Base-by-base conservation (phyloP, 208 protist genomes). In the Leishmania arabica region DNA sequence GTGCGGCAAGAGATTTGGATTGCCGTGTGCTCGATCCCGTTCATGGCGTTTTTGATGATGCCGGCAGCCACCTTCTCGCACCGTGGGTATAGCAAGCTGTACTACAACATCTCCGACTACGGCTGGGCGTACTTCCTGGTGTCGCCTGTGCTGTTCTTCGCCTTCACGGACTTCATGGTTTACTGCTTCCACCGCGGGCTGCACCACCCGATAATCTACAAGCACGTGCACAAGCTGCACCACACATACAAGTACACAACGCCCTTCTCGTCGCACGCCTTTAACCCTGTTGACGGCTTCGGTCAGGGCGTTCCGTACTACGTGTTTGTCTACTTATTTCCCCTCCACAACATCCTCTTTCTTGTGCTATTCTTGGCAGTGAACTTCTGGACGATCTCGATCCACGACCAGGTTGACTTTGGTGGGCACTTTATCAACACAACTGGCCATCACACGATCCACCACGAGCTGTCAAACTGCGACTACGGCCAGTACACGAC, bases 401-500 rank as follows among this genome's bases (percentile, higher is more conserved):
- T 99, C 83, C 97, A 99, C 87, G 97, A 97, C 73, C 94, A 96
- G 85, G 92, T 97, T 62, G 91, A 95, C 85, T 96, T 97, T 87
- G 92, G 94, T 31, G 90, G 90, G 8, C 84, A 90, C 83, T 90
- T 94, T 78, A n/a, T 96, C 45, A 91, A 94, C 85, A 93, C 90
- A 1, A 94, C 93, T 37, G 95, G 92, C 45, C 95, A 98, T 86
- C 97, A 99, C 90, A 98, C 95, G 9, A 95, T 98, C 71, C 97
- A 99, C 86, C 97, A 98, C 83, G 91, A 95, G 77, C 68, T 93
- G 76, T 99, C 98, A 86, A 95, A 94, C 86, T 98, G 95, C 90
- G 97, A 98, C 90, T 98, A 98, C 84, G 97, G 96, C 45, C 96
- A 98, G 86, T 99, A 98, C 92, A 95, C 94, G 65, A 98, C 97